phyloP scores from a whole-genome alignment of 495 filamentous ascomycete species.

The Talaromyces liani region DNA sequence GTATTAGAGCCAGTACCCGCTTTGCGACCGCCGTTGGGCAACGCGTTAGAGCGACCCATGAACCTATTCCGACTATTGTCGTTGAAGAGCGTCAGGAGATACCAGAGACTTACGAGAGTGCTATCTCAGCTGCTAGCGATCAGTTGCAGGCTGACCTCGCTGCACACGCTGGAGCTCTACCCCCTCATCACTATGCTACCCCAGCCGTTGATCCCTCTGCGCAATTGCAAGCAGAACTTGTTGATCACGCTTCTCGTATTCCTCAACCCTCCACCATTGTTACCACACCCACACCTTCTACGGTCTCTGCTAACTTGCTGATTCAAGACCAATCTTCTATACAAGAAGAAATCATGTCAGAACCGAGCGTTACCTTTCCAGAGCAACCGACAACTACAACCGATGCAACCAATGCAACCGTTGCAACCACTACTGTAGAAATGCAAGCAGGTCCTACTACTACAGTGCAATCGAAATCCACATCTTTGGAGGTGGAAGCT shows the following conservation, averaged over 20 bases:
- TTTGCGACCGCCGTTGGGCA: not conserved
- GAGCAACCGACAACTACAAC: not conserved
- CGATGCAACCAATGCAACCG: not conserved
- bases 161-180: not conserved
- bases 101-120: not conserved
- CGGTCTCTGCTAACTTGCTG: not conserved
- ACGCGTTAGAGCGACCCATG: not conserved
- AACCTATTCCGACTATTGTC: not conserved
- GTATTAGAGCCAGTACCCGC: not conserved
- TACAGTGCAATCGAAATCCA: not conserved
- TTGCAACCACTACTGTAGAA: not conserved
- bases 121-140: not conserved
- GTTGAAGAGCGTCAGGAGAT: not conserved
- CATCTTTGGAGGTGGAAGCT: not conserved
- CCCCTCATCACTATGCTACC: not conserved
- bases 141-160: not conserved
- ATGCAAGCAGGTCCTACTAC: not conserved
- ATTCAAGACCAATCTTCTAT: not conserved
- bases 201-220: not conserved
- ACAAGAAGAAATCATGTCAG: not conserved
- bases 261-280: not conserved
- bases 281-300: not conserved
- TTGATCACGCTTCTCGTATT: not conserved
- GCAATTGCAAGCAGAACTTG: slow-evolving; percentile 5
- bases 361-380: not conserved